Conservation (phyloP, 257 asterid species). For the Solanum megistacrolobum region DNA sequence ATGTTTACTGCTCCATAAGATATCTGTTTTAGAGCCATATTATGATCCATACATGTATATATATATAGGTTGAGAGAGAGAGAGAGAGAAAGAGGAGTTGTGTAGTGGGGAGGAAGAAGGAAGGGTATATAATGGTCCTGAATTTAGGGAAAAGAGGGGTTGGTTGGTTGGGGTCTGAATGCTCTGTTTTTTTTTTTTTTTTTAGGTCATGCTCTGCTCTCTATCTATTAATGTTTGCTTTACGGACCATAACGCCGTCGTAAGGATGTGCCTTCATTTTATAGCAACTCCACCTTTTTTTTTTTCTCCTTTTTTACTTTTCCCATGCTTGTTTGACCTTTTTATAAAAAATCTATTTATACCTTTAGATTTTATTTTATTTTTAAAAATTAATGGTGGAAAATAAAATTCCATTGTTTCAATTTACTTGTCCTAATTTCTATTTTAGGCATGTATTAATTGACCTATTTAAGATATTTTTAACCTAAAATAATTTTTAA, state of each 20-base stretch:
- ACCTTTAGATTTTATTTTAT: neutral
- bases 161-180: neutral
- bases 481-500: too few species aligned
- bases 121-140: neutral
- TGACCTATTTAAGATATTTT: neutral
- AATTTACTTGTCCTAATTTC: neutral
- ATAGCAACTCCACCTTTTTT: neutral
- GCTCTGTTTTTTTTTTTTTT: neutral
- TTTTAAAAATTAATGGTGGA: neutral
- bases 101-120: constrained; percentile 4
- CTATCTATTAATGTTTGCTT: neutral
- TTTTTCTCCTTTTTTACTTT: neutral
- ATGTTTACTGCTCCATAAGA: constrained; percentile 14
- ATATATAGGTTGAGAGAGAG: constrained; percentile 1
- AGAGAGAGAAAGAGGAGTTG: neutral
- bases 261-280: neutral
- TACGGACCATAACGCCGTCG: neutral
- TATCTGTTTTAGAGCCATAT: constrained; percentile 19
- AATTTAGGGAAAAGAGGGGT: neutral
- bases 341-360: neutral
- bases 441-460: rapidly evolving
- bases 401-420: neutral
- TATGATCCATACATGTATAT: neutral
- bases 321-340: neutral
- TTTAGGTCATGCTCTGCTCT: neutral